These are phyloP conservation scores for Pulveroboletus ravenelii DNA, from an alignment of 768 basidiomycete species.

Conservation along the genomic window DNA sequence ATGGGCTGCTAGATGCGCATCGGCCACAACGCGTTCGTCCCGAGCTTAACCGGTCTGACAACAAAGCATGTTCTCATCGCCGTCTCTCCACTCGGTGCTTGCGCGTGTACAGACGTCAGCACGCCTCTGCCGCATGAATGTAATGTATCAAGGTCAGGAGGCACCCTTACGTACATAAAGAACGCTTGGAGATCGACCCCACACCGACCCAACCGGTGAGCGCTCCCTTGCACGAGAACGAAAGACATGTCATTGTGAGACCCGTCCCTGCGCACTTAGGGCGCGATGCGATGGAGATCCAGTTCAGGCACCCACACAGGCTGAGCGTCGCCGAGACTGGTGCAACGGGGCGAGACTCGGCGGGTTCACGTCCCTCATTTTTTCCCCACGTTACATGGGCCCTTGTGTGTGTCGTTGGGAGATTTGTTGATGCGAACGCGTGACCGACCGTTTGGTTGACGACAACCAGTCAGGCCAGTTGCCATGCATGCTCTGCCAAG, in stretches of 20 bases:
- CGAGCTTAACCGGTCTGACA: not conserved
- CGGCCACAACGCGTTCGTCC: not conserved
- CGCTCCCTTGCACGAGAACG: not conserved
- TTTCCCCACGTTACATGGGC: constrained; percentile 18
- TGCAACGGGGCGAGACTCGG: not conserved
- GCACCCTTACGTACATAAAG: too few relatives aligned
- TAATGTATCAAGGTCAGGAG: not conserved
- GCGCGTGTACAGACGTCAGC: not conserved
- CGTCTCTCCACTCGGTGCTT: not conserved
- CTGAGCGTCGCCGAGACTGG: constrained; percentile 5
- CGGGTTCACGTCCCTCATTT: not conserved
- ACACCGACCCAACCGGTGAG: too few relatives aligned
- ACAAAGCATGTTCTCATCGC: not conserved
- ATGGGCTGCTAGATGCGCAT: too few relatives aligned
- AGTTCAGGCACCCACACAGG: not conserved
- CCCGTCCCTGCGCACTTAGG: not conserved
- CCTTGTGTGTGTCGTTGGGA: constrained; percentile 1
- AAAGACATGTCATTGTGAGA: not conserved
- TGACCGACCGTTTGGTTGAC: not conserved
- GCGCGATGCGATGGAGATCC: not conserved
- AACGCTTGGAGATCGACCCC: too few relatives aligned
- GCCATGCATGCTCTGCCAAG: not conserved
- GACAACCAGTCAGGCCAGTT: not conserved
- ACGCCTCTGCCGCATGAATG: not conserved
- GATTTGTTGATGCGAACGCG: constrained; percentile 1